Evolutionary conservation across 257 asterid genomes (phyloP), one percentile per base, ranked within the genome.

Genomic region (Nicotiana sylvestris): DNA sequence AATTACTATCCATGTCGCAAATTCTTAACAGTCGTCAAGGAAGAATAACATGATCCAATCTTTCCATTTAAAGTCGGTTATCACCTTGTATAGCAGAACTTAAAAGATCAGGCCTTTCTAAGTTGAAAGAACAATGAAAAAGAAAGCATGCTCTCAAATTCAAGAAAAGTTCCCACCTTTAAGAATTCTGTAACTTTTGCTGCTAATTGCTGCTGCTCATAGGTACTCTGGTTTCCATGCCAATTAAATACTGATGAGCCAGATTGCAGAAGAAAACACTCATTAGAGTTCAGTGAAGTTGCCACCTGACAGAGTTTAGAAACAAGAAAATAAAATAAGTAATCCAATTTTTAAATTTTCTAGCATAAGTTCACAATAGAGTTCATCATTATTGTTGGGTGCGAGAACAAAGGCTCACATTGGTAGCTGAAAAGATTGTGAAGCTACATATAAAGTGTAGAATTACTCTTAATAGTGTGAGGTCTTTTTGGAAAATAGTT

Each of bases 201-300:
- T 3, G 92, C 93, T 82, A 92, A 88, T 86, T 92, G 97, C 86
- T 96, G 98, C 90, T 96, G 98, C 89, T 96, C 98, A 80, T 88
- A 91, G 84, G 95, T 91, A 85, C 97, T 91, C 84, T 93, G 96
- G 82, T 81, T 92, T 69, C 99, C 99, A 70, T 94, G 98, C 99
- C 99, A 96, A 84, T 86, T 90, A 89, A 94, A 93, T 77, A 91
- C 32, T 58, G 98, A 88, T 78, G 97, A 88, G 83, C 93, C 95
- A 81, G 97, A 88, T 93, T 94, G 98, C 82, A 94, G 94, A 86
- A 96, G 93, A 86, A 93, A 96, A 86, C 98, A 96, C 81, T 92
- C 99, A 78, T 90, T 83, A 29, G 99, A 85, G 91, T 94, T 94
- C 88, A 96, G 85, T 7, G 97, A 92, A 10, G 96, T 76, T 66